Evolutionary conservation across 208 protist genomes (phyloP).

Genomic region (Acanthamoeba triangularis): DNA sequence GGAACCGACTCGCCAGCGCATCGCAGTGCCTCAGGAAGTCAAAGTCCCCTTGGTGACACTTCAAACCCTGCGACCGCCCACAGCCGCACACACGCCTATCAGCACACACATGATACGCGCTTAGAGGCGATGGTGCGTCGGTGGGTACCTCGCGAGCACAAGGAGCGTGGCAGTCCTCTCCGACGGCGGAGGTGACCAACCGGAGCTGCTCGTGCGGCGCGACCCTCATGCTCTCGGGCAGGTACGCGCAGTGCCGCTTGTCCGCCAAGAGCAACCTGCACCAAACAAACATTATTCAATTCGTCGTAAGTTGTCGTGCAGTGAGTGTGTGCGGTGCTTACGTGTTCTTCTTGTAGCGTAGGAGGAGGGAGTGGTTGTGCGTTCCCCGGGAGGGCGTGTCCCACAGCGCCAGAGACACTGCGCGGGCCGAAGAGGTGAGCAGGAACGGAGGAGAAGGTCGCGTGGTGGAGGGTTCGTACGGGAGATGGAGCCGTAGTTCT

Average conservation of each 20-base stretch:
- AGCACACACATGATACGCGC: neutral
- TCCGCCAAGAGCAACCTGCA: conserved; percentile 38
- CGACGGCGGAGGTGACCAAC: neutral
- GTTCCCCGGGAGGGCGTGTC: neutral
- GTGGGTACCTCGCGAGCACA: neutral
- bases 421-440: neutral
- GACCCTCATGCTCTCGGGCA: neutral
- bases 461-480: neutral
- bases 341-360: conserved; percentile 67
- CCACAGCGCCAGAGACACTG: conserved; percentile 45
- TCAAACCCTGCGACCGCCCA: neutral
- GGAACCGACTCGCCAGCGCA: neutral
- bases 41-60: conserved; percentile 19
- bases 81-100: neutral
- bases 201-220: neutral
- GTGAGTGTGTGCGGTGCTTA: neutral
- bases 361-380: conserved; percentile 42
- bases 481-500: neutral
- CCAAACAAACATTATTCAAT: neutral
- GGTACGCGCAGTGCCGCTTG: conserved; percentile 29
- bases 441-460: neutral
- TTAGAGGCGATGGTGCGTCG: neutral
- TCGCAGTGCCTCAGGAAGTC: conserved; percentile 63
- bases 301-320: neutral
- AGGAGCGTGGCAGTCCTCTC: conserved; percentile 24